A percentile compares a stretch with the other conserved stretches of the same genome.
These are phyloP conservation scores for Tolypocladium guangdongense DNA, from an alignment of 2,329 filamentous ascomycete species.

Conservation along the genomic window DNA sequence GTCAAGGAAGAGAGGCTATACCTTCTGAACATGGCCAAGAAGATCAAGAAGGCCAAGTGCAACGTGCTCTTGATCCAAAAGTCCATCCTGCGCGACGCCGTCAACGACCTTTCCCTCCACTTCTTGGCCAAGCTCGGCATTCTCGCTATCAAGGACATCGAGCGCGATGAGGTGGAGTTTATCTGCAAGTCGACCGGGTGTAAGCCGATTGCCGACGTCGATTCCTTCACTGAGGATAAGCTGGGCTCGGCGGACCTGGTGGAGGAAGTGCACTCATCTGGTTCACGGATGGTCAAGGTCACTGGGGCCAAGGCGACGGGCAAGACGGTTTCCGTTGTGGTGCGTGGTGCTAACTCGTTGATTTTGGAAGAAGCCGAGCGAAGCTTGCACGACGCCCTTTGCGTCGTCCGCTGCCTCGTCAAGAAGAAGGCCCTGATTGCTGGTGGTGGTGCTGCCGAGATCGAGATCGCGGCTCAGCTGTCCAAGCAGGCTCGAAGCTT, in stretches of 20 bases:
- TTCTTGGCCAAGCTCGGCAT: constrained; percentile 97
- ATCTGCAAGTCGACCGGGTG: constrained; percentile 98
- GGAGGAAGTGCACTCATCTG: constrained; percentile 80
- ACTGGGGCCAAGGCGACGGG: constrained; percentile 76
- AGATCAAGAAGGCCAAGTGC: constrained; percentile 99
- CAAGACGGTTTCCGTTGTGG: constrained; percentile 90
- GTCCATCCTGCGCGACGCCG: constrained; percentile 91
- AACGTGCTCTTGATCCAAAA: constrained; percentile 98
- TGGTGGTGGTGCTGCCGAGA: constrained; percentile 90
- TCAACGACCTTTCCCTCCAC: constrained; percentile 94
- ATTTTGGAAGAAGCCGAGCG: constrained; percentile 97
- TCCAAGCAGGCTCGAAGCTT: constrained; percentile 72
- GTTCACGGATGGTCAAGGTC: constrained; percentile 88
- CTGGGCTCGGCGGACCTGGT: constrained; percentile 87
- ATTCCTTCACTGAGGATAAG: constrained; percentile 98
- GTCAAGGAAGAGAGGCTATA: constrained; percentile 98
- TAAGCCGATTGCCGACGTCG: constrained; percentile 97
- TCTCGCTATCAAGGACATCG: constrained; percentile 91
- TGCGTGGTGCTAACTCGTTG: constrained; percentile 84
- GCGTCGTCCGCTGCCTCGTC: constrained; percentile 91
- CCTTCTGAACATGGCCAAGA: constrained; percentile 97
- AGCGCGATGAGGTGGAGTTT: constrained; percentile 97
- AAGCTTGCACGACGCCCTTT: constrained; percentile 92
- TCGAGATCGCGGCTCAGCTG: constrained; percentile 85
- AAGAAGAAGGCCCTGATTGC: constrained; percentile 99